Evolutionary conservation across 2,329 filamentous ascomycete genomes (phyloP), one percentile per base, ranked within the genome.

Genomic region (Phialophora macrospora): DNA sequence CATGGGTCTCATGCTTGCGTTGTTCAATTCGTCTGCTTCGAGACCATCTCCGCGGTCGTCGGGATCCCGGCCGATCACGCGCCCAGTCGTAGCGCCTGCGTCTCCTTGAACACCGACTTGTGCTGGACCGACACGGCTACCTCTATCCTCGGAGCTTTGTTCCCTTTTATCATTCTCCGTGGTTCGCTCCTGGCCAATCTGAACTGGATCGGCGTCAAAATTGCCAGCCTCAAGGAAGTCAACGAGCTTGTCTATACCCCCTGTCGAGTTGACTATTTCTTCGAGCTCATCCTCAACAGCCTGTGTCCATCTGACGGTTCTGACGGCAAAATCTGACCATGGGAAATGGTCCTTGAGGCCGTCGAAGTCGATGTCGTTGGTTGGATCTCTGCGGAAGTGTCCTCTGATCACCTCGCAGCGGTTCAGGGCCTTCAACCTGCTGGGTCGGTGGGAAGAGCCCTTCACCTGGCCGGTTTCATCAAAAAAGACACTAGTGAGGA

Each of bases 311-410:
- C 77, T 71, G 1, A 81, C 74, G 5, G 81, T 73, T 8, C 78
- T 73, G 0, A 80, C 68, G 5, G 83, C 72, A 60, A 87, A 84
- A 2, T 74, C 70, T 0, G 77, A 70, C 84, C 85, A 88, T 2
- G 80, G 77, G 71, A 82, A 88, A 1, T 72, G 68, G 1, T 74
- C 72, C 41, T 79, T 77, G 4, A 88, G 68, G 0, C 71, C 73
- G 2, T 79, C 78, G 28, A 84, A 73, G 49, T 83, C 80, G 14
- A 81, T 73, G 2, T 72, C 59, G 1, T 76, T 75, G 44, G 78
- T 72, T 2, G 75, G 70, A n/a, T 76, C 74, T 3, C 72, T 62
- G 3, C 68, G 65, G 55, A 83, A 78, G 24, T 65, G 46, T 12
- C 54, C 41, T 34, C 56, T 64, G 2, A 70, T 61, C 4, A 28